These are phyloP conservation scores for Stygiomarasmius scandens DNA, from an alignment of 1,284 basidiomycete species.

Conservation along the genomic window DNA sequence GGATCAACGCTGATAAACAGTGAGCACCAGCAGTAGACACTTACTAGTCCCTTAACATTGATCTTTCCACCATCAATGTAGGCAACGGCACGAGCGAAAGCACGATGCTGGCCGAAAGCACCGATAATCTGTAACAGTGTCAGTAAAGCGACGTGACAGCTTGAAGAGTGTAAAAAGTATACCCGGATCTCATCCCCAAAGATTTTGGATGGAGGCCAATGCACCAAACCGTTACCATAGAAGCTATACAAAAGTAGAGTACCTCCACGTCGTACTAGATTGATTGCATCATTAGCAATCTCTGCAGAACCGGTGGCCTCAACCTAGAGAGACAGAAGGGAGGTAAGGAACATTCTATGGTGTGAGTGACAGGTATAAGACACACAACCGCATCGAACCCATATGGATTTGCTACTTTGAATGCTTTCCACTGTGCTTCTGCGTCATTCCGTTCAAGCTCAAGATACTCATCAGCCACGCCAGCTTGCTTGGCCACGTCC, in stretches of 20 bases:
- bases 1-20: no score
- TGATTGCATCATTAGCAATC: conserved; percentile 78
- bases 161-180: conserved; percentile 19
- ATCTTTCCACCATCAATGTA: conserved; percentile 86
- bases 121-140: conserved; percentile 51
- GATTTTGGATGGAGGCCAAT: conserved; percentile 67
- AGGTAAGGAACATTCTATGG: neutral
- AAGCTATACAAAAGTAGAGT: conserved; percentile 76
- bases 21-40: conserved; percentile 13
- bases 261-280: conserved; percentile 84
- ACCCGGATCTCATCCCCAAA: conserved; percentile 86
- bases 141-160: neutral
- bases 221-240: conserved; percentile 69
- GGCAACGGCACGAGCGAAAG: conserved; percentile 87
- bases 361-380: conserved; percentile 3
- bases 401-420: conserved; percentile 80
- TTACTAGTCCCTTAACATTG: conserved; percentile 80
- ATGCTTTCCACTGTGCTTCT: conserved; percentile 72
- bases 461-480: conserved; percentile 80
- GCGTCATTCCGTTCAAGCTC: conserved; percentile 79
- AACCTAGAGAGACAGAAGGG: conserved; percentile 37
- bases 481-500: conserved; percentile 75
- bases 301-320: conserved; percentile 86
- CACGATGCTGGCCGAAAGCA: conserved; percentile 83
- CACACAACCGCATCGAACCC: conserved; percentile 85